Conservation (phyloP, 352 stramenopile species). For the Pythium brachiatum region DNA sequence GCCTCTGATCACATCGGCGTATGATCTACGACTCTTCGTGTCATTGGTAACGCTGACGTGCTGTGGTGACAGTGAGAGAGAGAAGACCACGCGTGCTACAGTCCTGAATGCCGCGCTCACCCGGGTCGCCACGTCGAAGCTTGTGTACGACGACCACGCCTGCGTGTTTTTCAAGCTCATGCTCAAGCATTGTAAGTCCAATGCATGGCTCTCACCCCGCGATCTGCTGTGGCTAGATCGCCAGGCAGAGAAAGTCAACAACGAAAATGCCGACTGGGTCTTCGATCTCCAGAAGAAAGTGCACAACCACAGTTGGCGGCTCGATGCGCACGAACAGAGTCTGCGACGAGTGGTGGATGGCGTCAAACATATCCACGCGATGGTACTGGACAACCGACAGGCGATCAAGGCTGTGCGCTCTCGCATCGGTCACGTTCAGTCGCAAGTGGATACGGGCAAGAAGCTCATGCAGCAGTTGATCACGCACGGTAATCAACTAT, state of each 20-base stretch:
- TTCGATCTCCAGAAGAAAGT: constrained; percentile 7
- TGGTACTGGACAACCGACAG: constrained; percentile 9
- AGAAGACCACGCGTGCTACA: background rate
- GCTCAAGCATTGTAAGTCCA: background rate
- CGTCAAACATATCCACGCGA: background rate
- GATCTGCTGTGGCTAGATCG: background rate
- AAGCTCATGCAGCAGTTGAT: background rate
- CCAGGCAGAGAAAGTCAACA: constrained; percentile 19
- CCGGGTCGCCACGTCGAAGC: background rate
- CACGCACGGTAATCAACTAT: background rate
- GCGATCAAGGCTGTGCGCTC: background rate
- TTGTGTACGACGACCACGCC: background rate
- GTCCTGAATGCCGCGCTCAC: background rate
- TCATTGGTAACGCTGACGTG: background rate
- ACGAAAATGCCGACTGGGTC: constrained; percentile 13
- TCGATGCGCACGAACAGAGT: constrained; percentile 5
- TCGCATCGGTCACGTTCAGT: background rate
- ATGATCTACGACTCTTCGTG: constrained; percentile 3
- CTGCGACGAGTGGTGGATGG: background rate
- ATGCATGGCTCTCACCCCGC: background rate
- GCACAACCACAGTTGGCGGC: constrained; percentile 8
- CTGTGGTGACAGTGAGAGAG: background rate
- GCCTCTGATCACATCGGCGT: constrained; percentile 13
- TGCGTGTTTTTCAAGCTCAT: background rate
- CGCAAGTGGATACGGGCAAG: background rate